A percentile compares a stretch with the other conserved stretches of the same genome.
Evolutionary conservation across 2,329 filamentous ascomycete genomes (phyloP).

Genomic region (Cordyceps pruinosa): DNA sequence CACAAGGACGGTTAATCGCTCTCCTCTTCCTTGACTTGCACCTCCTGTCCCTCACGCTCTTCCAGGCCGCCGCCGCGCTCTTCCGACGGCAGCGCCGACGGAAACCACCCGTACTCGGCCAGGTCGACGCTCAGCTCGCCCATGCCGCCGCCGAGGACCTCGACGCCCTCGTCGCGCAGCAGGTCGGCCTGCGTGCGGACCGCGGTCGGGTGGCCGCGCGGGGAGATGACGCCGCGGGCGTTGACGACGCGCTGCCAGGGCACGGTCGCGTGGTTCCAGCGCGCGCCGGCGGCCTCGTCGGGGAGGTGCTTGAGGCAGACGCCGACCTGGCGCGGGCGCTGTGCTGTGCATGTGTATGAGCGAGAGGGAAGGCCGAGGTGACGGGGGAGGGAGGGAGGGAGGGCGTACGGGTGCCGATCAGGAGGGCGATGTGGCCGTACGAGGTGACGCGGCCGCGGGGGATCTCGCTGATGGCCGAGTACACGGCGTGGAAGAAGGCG

Average conservation of each 20-base stretch:
- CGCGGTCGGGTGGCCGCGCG: conserved; percentile 50
- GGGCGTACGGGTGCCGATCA: conserved; percentile 64
- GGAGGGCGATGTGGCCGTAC: conserved; percentile 72
- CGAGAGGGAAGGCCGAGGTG: too few species aligned
- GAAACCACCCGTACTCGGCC: conserved; percentile 50
- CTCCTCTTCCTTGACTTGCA: not conserved
- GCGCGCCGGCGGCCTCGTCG: conserved; percentile 26
- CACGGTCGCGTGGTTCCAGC: conserved; percentile 70
- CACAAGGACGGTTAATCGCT: too few species aligned
- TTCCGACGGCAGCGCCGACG: conserved; percentile 40
- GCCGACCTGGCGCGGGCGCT: conserved; percentile 77
- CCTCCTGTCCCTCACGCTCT: not conserved
- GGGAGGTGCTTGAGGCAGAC: conserved; percentile 84
- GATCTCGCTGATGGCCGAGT: conserved; percentile 77
- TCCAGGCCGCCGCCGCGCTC: conserved; percentile 8
- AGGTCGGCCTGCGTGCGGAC: conserved; percentile 44
- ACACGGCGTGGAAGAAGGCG: conserved; percentile 71
- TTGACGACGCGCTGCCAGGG: conserved; percentile 96
- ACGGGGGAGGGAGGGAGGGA: not conserved
- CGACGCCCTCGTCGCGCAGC: conserved; percentile 45
- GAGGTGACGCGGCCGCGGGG: conserved; percentile 77
- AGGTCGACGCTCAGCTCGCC: conserved; percentile 48
- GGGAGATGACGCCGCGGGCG: conserved; percentile 77
- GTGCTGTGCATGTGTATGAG: conserved; percentile 38
- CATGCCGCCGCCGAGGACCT: conserved; percentile 37